phyloP scores from a whole-genome alignment of 441 rosid species.

The Pelargonium australe region DNA sequence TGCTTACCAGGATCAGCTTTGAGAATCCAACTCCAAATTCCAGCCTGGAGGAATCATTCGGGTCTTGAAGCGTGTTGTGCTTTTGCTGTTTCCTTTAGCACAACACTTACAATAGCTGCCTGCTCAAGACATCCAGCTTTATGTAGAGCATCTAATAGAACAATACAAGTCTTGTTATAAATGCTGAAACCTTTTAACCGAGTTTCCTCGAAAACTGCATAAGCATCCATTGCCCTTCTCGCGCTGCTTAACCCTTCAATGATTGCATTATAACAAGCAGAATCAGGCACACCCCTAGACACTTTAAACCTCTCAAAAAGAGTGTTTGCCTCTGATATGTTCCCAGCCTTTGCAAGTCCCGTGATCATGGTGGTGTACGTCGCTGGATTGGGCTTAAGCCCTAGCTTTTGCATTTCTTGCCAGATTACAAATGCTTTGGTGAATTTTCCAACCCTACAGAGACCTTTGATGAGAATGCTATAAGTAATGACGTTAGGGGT shows the following conservation, averaged over 20 bases:
- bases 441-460: constrained; percentile 73
- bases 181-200: constrained; percentile 56
- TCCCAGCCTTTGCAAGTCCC: constrained; percentile 92
- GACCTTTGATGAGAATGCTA: constrained; percentile 78
- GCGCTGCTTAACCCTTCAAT: constrained; percentile 74
- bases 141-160: constrained; percentile 79
- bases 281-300: constrained; percentile 63
- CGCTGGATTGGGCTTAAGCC: constrained; percentile 56
- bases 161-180: constrained; percentile 72
- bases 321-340: constrained; percentile 53
- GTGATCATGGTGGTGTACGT: constrained; percentile 82
- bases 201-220: constrained; percentile 67
- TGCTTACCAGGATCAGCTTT: too few relatives aligned
- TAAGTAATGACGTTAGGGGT: constrained; percentile 69
- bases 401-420: constrained; percentile 94
- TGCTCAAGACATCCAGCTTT: constrained; percentile 84
- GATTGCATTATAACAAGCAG: constrained; percentile 70
- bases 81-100: constrained; percentile 78
- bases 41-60: too few relatives aligned
- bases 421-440: constrained; percentile 92
- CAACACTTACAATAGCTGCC: constrained; percentile 88
- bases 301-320: constrained; percentile 69
- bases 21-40: too few relatives aligned
- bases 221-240: constrained; percentile 68
- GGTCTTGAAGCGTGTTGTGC: constrained; percentile 81